Evolutionary conservation across 2,329 filamentous ascomycete species (phyloP), one percentile per base, ranked within the genome.

Genomic region (Alternaria atra): DNA sequence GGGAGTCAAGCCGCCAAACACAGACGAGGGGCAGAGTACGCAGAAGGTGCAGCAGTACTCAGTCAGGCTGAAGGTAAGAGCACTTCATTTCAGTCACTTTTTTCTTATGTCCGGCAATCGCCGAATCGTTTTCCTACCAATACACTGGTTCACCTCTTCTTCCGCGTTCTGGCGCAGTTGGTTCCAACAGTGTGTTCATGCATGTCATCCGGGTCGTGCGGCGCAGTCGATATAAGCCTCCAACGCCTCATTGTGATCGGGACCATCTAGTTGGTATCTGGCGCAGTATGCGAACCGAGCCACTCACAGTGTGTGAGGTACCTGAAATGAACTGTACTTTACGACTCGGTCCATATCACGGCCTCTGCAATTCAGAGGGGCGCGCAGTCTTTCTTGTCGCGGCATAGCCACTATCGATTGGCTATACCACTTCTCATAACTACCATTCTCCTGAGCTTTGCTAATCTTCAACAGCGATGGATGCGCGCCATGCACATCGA

Each of bases 1-100:
- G n/a, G 94, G 94, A 9, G 94, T 97, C 15, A 92, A 96, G 72
- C 90, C 91, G 3, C 93, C 93, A 2, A 90, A 92, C 61, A 84
- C 89, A 25, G 88, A 91, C 60, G 95, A 94, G 77, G 91, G 92
- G 27, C 91, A 96, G 80, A 97, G 93, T 76, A 89, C 91, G 2
- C 94, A 97, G 75, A 97, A 97, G 78, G 91, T 97, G 59, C 93
- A 97, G 77, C 94, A 97, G 77, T 97, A 97, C 82, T 93, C 92
- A 43, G 94, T 97, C 47, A 87, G 94, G 60, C 82, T 97, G 58
- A 97, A 97, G 87, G 92, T 94, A 80, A 52, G 73, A 73, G 35
- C 52, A 27, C 50, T 51, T 56, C 23, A 42, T 40, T 63, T 39
- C 42, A 53, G 13, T 46, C 15, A 8, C 25, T 3, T 27, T 42